Percentiles rank a stretch among this genome's conserved stretches.
Evolutionary conservation across 495 filamentous ascomycete species (phyloP).

Genomic region (Pseudomonodictys pantanalensis): DNA sequence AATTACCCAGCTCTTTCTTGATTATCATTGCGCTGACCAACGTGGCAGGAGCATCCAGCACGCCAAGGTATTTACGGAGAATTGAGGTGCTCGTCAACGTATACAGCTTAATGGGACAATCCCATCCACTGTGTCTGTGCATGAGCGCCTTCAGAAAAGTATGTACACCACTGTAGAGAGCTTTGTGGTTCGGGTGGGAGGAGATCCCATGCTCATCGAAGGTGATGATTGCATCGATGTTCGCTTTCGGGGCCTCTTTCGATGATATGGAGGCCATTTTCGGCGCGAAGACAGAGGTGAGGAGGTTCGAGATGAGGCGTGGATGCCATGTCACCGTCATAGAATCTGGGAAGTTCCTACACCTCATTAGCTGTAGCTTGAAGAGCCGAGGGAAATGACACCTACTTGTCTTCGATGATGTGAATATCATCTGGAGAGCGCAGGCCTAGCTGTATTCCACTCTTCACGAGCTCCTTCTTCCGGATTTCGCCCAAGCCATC

Average conservation of each 20-base stretch:
- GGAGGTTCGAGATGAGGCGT: slow-evolving; percentile 62
- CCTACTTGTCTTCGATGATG: slow-evolving; percentile 68
- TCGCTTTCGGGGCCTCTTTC: slow-evolving; percentile 45
- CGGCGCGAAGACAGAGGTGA: slow-evolving; percentile 67
- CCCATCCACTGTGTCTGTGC: slow-evolving; percentile 62
- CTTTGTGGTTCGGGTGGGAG: slow-evolving; percentile 86
- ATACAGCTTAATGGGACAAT: slow-evolving; percentile 74
- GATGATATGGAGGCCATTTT: slow-evolving; percentile 46
- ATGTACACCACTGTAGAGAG: slow-evolving; percentile 77
- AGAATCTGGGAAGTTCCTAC: slow-evolving; percentile 75
- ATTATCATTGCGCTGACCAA: slow-evolving; percentile 46
- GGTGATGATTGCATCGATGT: slow-evolving; percentile 80
- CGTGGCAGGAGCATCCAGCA: slow-evolving; percentile 70
- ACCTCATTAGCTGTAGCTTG: background rate
- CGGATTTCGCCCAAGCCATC: slow-evolving; percentile 80
- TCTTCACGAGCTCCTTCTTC: slow-evolving; percentile 77
- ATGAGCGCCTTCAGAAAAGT: slow-evolving; percentile 63
- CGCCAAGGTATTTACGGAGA: slow-evolving; percentile 72
- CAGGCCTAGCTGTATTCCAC: slow-evolving; percentile 71
- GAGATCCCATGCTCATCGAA: slow-evolving; percentile 82
- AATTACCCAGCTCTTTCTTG: slow-evolving; percentile 40
- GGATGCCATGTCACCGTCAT: slow-evolving; percentile 75
- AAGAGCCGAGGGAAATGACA: background rate
- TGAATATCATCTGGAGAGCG: slow-evolving; percentile 70
- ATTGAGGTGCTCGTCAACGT: slow-evolving; percentile 70